Evolutionary conservation across 73 alveolate genomes (phyloP).

Genomic region (Uronychia setigera): DNA sequence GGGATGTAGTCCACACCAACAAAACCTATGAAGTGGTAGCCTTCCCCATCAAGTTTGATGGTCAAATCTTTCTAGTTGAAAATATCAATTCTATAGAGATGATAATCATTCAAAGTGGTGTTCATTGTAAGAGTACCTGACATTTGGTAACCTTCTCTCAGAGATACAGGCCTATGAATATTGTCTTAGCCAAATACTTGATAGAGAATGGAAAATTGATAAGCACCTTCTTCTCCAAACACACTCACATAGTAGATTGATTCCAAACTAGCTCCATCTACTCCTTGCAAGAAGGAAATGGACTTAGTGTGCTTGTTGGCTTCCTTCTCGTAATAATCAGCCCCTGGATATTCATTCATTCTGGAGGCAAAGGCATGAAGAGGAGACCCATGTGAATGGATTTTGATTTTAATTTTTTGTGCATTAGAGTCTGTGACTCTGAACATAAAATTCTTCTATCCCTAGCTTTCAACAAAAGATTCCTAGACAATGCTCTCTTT

Average conservation of each 20-base stretch:
- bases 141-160: neutral
- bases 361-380: neutral
- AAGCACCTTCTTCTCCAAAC: neutral
- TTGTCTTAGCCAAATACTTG: neutral
- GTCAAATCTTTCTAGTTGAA: neutral
- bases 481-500: neutral
- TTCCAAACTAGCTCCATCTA: neutral
- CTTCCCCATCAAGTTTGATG: neutral
- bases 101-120: neutral
- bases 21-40: neutral
- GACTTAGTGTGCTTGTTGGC: neutral
- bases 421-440: neutral
- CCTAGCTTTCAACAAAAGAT: neutral
- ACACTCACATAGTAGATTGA: neutral
- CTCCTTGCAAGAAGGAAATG: neutral
- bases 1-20: conserved; percentile 1
- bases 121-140: neutral
- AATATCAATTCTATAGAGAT: neutral
- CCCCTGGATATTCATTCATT: neutral
- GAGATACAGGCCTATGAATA: neutral
- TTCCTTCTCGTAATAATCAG: neutral
- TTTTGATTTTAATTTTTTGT: neutral
- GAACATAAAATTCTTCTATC: neutral
- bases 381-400: neutral
- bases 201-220: neutral